Evolutionary conservation across 1,284 basidiomycete genomes (phyloP).

Genomic region (Ganoderma lingzhi): DNA sequence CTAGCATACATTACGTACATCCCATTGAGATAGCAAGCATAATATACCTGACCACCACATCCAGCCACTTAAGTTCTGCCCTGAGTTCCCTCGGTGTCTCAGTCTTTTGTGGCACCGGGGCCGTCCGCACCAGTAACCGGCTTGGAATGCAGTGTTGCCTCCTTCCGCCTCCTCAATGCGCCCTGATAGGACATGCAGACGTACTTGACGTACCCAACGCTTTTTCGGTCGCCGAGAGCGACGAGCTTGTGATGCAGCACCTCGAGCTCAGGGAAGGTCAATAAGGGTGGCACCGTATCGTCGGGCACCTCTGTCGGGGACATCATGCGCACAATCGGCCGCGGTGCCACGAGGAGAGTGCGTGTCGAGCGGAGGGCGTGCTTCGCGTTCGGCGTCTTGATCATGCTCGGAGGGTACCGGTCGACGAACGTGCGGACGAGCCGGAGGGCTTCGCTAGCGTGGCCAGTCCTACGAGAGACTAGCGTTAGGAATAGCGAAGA

Average conservation of each 20-base stretch:
- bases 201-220: slow-evolving; percentile 71
- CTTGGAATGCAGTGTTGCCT: slow-evolving; percentile 43
- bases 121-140: slow-evolving; percentile 10
- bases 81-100: not conserved
- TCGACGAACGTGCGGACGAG: slow-evolving; percentile 63
- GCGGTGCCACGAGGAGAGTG: slow-evolving; percentile 55
- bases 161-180: slow-evolving; percentile 64
- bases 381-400: slow-evolving; percentile 50
- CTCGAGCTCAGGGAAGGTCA: slow-evolving; percentile 73
- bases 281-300: slow-evolving; percentile 71
- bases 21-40: not conserved
- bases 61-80: not conserved
- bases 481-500: slow-evolving; percentile 6
- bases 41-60: not conserved
- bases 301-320: slow-evolving; percentile 63
- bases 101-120: not conserved
- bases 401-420: slow-evolving; percentile 61
- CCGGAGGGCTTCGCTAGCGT: slow-evolving; percentile 59
- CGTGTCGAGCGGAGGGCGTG: slow-evolving; percentile 60
- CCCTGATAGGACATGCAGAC: slow-evolving; percentile 72
- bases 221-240: slow-evolving; percentile 45
- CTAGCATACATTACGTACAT: not conserved
- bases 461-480: slow-evolving; percentile 50
- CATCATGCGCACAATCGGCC: slow-evolving; percentile 72
- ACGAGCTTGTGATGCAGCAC: slow-evolving; percentile 71